These are phyloP conservation scores for Fusarium keratoplasticum DNA, from an alignment of 2,329 filamentous ascomycete species.

Conservation along the genomic window DNA sequence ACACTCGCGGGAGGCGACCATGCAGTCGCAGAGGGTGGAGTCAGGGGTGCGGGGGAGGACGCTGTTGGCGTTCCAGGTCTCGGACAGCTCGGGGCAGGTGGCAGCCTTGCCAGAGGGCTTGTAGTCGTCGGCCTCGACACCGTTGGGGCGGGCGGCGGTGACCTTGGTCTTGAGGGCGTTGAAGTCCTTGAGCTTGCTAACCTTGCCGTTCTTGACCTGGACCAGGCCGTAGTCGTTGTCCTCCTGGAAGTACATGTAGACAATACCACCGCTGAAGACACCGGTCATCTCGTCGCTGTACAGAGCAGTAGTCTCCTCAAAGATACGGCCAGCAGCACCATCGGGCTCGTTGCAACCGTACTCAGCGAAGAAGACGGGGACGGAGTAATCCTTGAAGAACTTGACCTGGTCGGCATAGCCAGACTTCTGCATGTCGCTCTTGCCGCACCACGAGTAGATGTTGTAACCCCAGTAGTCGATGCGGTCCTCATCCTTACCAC, in stretches of 20 bases:
- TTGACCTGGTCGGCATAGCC: slow-evolving; percentile 85
- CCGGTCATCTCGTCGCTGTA: slow-evolving; percentile 84
- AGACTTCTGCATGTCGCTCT: slow-evolving; percentile 80
- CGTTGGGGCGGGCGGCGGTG: slow-evolving; percentile 72
- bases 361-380: slow-evolving; percentile 98
- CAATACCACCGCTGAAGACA: slow-evolving; percentile 95
- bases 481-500: slow-evolving; percentile 70
- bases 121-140: slow-evolving; percentile 76
- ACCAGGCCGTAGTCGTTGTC: slow-evolving; percentile 89
- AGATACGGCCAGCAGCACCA: slow-evolving; percentile 75
- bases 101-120: slow-evolving; percentile 76
- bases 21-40: slow-evolving; percentile 83
- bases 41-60: slow-evolving; percentile 87
- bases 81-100: slow-evolving; percentile 75
- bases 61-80: slow-evolving; percentile 73
- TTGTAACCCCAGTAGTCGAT: slow-evolving; percentile 99
- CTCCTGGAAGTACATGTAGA: slow-evolving; percentile 99
- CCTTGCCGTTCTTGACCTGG: slow-evolving; percentile 66
- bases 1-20: slow-evolving; percentile 80
- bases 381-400: slow-evolving; percentile 89
- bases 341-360: slow-evolving; percentile 88
- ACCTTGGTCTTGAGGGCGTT: slow-evolving; percentile 77
- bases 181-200: slow-evolving; percentile 80
- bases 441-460: slow-evolving; percentile 99
- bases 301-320: slow-evolving; percentile 86